Conservation (phyloP, 192 early-diverging fungal species). For the Cladochytrium replicatum region DNA sequence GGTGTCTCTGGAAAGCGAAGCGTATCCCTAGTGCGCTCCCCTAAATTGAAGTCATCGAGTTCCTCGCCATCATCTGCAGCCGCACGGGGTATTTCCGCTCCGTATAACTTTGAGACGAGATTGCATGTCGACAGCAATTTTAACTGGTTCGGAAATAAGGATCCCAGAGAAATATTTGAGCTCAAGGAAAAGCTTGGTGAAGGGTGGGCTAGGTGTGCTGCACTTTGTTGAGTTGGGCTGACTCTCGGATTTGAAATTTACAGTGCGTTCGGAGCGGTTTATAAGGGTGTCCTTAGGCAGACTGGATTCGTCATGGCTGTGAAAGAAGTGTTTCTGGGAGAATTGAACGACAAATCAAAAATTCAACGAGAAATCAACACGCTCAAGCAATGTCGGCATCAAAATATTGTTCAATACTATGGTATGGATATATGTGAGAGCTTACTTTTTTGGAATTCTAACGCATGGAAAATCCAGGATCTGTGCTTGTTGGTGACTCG, state of each 20-base stretch:
- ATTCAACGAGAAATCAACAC: constrained; percentile 39
- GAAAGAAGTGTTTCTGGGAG: constrained; percentile 26
- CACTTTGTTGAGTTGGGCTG: too few species aligned
- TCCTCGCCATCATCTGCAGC: too few species aligned
- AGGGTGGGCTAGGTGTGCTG: too few species aligned
- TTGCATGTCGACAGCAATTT: constrained; percentile 21
- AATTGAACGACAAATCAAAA: constrained; percentile 5
- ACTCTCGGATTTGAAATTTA: too few species aligned
- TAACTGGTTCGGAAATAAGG: constrained; percentile 21
- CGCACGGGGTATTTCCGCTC: constrained; percentile 7
- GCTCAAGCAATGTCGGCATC: constrained; percentile 24
- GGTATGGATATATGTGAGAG: too few species aligned
- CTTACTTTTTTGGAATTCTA: too few species aligned
- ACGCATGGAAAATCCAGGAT: too few species aligned
- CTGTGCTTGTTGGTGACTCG: constrained; percentile 14
- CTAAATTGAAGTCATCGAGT: too few species aligned
- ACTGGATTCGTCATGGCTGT: constrained; percentile 32
- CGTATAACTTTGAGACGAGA: constrained; percentile 15
- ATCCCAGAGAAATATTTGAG: constrained; percentile 28
- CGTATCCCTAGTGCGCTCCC: too few species aligned
- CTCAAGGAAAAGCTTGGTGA: constrained; percentile 35
- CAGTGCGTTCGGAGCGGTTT: constrained; percentile 35
- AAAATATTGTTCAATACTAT: constrained; percentile 38
- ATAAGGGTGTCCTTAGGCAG: constrained; percentile 26
- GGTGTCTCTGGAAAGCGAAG: too few species aligned